Conservation (phyloP, 225 moss, liverwort and hornwort genomes). For the Straminergon stramineum region DNA sequence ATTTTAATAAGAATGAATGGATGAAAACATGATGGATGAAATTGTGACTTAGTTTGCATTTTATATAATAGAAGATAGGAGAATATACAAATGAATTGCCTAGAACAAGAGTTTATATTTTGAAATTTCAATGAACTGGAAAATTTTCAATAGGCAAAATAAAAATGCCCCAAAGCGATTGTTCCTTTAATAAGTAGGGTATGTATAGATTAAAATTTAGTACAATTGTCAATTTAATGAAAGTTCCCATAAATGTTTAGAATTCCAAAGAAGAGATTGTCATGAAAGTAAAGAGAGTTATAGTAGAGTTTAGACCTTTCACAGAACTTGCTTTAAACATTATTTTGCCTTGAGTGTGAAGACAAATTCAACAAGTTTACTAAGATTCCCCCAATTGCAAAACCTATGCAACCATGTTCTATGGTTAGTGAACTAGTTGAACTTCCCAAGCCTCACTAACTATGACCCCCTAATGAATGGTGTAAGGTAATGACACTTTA, state of each 20-base stretch:
- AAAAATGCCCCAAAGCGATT: neutral
- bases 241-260: neutral
- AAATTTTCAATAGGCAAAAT: fast-evolving
- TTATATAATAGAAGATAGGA: neutral
- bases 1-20: neutral
- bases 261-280: neutral
- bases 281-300: neutral
- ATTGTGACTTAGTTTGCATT: neutral
- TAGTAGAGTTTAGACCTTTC: neutral
- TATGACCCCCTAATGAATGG: neutral
- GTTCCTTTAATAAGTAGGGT: fast-evolving
- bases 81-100: neutral
- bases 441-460: neutral
- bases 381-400: neutral
- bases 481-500: neutral
- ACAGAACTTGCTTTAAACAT: fast-evolving
- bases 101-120: fast-evolving
- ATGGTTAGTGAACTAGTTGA: fast-evolving
- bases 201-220: neutral
- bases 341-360: fast-evolving
- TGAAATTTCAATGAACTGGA: neutral
- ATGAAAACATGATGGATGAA: fast-evolving
- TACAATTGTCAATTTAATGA: neutral
- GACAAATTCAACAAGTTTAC: fast-evolving
- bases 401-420: fast-evolving